Conservation (phyloP, 2,329 filamentous ascomycete genomes). For the Ascomycota sp. region DNA sequence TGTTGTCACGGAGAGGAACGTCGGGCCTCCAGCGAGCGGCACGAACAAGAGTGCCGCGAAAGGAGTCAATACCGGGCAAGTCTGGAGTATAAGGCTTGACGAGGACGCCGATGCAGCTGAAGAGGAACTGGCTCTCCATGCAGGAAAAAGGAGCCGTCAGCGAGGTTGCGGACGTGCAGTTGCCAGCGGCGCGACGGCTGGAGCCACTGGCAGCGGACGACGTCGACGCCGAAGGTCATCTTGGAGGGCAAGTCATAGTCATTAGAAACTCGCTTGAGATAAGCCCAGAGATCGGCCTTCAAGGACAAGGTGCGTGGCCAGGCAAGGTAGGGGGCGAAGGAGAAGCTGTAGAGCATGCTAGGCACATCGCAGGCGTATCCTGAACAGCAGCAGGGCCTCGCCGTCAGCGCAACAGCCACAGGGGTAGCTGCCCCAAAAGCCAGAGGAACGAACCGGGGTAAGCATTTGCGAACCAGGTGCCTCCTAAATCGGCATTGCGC, state of each 20-base stretch:
- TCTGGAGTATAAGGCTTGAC: slow-evolving; percentile 14
- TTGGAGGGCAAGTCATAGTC: slow-evolving; percentile 19
- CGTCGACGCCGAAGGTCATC: slow-evolving; percentile 17
- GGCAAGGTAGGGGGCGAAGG: slow-evolving; percentile 37
- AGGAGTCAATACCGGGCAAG: slow-evolving; percentile 28
- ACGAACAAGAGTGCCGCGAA: slow-evolving; percentile 31
- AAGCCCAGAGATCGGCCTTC: slow-evolving; percentile 32
- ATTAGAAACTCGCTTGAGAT: slow-evolving; percentile 30
- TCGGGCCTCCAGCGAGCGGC: slow-evolving; percentile 32
- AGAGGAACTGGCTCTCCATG: slow-evolving; percentile 22
- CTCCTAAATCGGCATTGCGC: slow-evolving; percentile 32
- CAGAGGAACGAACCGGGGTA: slow-evolving; percentile 27
- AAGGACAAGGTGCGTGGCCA: slow-evolving; percentile 38
- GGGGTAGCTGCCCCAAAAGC: too few relatives aligned
- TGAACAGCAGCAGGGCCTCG: slow-evolving; percentile 1
- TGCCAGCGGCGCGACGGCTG: slow-evolving; percentile 15
- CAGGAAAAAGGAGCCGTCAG: slow-evolving; percentile 5
- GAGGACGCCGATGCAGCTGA: slow-evolving; percentile 14
- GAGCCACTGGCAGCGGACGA: slow-evolving; percentile 18
- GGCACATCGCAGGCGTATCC: slow-evolving; percentile 35
- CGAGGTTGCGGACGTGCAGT: slow-evolving; percentile 9
- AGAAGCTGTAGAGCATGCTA: slow-evolving; percentile 37
- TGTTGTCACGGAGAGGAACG: slow-evolving; percentile 24
- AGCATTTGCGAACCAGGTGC: slow-evolving; percentile 43
- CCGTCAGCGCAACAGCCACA: too few relatives aligned